A percentile compares a stretch with the other conserved stretches of the same genome.
Evolutionary conservation across 208 protist species (phyloP).

Genomic region (Crithidia thermophila): DNA sequence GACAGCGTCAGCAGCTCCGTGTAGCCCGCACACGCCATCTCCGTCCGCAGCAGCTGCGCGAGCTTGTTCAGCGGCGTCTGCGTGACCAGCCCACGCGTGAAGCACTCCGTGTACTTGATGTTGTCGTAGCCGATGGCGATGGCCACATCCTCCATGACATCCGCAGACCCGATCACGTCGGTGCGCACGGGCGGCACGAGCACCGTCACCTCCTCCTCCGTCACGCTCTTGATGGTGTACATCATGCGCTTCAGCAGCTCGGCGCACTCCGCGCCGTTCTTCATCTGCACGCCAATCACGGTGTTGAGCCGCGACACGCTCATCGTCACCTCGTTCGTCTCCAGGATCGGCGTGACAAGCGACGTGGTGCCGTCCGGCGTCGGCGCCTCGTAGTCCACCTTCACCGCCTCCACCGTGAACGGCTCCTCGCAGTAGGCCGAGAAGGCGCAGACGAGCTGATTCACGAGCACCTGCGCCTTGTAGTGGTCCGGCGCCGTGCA

Average conservation of each 20-base stretch:
- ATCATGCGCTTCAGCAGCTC: conserved; percentile 94
- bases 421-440: conserved; percentile 91
- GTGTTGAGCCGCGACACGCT: conserved; percentile 79
- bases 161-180: conserved; percentile 97
- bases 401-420: conserved; percentile 91
- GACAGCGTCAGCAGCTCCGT: conserved; percentile 97
- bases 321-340: conserved; percentile 49
- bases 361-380: conserved; percentile 64
- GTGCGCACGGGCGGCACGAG: conserved; percentile 86
- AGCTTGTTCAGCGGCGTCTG: conserved; percentile 96
- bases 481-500: conserved; percentile 98
- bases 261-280: conserved; percentile 61
- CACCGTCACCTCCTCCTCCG: conserved; percentile 78
- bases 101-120: conserved; percentile 83
- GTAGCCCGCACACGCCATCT: conserved; percentile 95
- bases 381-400: conserved; percentile 78
- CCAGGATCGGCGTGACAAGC: conserved; percentile 75
- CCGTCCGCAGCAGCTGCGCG: conserved; percentile 88
- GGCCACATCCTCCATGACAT: conserved; percentile 99
- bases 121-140: conserved; percentile 99
- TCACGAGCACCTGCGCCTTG: conserved; percentile 96
- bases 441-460: conserved; percentile 97
- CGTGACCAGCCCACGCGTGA: conserved; percentile 77
- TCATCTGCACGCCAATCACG: conserved; percentile 90
- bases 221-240: conserved; percentile 62